A percentile compares a stretch with the other conserved stretches of the same genome.
Evolutionary conservation across 1,139 yeast genomes (phyloP).

Genomic region (Magnusiomyces fungicola): DNA sequence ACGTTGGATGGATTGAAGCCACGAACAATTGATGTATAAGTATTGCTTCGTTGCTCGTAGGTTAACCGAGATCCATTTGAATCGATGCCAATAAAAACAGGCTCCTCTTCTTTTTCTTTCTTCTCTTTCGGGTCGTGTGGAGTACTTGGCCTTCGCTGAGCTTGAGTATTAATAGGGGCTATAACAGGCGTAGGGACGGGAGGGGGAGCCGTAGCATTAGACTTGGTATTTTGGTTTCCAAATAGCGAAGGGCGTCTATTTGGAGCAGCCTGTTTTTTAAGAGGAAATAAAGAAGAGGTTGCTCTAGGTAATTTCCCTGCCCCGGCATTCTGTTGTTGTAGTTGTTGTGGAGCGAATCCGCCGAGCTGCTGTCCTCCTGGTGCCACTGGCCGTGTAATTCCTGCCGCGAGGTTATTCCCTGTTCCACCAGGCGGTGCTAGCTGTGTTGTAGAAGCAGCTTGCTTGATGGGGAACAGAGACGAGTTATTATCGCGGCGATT

Average conservation of each 20-base stretch:
- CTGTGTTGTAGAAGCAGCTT: background rate
- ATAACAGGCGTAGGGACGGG: too few species aligned
- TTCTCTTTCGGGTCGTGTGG: background rate
- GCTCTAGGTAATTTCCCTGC: background rate
- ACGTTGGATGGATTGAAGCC: conserved; percentile 40
- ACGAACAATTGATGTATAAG: conserved; percentile 38
- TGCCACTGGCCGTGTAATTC: background rate
- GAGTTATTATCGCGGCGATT: background rate
- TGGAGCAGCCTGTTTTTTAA: background rate
- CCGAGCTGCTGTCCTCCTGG: background rate
- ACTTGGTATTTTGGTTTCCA: background rate
- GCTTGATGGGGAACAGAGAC: background rate
- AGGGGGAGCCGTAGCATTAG: background rate
- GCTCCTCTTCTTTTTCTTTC: conserved; percentile 22
- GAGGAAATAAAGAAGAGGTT: conserved; percentile 3
- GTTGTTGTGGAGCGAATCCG: background rate
- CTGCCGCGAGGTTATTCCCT: background rate
- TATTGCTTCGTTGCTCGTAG: conserved; percentile 24
- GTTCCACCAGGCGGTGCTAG: background rate
- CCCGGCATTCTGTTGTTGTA: background rate
- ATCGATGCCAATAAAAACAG: conserved; percentile 17
- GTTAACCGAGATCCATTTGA: conserved; percentile 16
- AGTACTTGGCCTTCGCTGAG: background rate
- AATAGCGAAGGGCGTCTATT: background rate
- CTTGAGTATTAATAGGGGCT: too few species aligned